A percentile compares a stretch with the other conserved stretches of the same genome.
Conservation (phyloP, 106 monocot species). For the Iris macrosiphon region DNA sequence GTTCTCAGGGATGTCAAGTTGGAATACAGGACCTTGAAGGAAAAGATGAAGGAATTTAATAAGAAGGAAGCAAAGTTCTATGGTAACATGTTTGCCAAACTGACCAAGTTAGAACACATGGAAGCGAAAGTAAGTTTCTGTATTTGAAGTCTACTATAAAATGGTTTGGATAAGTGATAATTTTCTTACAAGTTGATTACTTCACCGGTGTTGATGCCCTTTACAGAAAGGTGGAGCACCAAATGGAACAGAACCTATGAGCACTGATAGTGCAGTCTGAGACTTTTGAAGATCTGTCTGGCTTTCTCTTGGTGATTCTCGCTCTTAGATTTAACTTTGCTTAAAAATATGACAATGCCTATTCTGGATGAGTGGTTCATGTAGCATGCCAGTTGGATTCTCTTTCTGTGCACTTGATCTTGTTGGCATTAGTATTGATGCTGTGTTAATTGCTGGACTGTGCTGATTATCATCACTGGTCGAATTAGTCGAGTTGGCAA, state of each 20-base stretch:
- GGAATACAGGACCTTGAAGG: constrained; percentile 55
- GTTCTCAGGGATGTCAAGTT: constrained; percentile 57
- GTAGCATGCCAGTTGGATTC: too few relatives aligned
- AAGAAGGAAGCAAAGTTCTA: constrained; percentile 75
- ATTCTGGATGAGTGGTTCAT: too few relatives aligned
- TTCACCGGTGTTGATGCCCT: neutral
- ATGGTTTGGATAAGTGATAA: neutral
- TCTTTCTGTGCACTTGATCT: too few relatives aligned
- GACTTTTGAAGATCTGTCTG: neutral
- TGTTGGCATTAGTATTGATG: too few relatives aligned
- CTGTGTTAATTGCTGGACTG: too few relatives aligned
- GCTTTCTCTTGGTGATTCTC: neutral
- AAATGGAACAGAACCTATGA: constrained; percentile 47
- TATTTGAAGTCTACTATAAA: too few relatives aligned
- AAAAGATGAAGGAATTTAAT: constrained; percentile 65
- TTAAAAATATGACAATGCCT: too few relatives aligned
- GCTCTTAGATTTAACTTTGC: too few relatives aligned
- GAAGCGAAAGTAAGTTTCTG: constrained; percentile 39
- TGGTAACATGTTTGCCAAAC: constrained; percentile 71
- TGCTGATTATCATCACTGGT: too few relatives aligned
- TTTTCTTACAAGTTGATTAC: neutral
- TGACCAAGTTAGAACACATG: constrained; percentile 44
- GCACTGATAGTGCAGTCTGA: constrained; percentile 46
- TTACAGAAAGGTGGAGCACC: constrained; percentile 16
- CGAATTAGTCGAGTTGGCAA: too few relatives aligned